phyloP scores from a whole-genome alignment of 768 basidiomycete species.

The Sarcodon aspratus region DNA sequence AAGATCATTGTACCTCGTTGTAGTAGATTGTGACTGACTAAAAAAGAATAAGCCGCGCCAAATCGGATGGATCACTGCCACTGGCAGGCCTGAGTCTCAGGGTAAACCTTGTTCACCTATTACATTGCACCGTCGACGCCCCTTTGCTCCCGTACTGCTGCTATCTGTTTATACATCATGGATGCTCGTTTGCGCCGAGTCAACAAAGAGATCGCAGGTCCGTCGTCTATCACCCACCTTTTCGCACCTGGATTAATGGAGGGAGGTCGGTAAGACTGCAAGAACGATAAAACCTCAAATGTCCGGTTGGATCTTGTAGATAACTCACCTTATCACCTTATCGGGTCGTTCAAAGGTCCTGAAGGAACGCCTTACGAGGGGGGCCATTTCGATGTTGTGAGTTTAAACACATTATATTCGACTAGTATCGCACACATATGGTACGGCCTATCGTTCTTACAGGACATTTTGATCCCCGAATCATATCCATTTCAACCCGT shows the following conservation, averaged over 20 bases:
- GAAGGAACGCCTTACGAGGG: constrained; percentile 91
- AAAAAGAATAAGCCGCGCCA: no score
- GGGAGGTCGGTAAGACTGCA: constrained; percentile 58
- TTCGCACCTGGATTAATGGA: not conserved
- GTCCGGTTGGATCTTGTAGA: constrained; percentile 84
- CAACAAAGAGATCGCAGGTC: constrained; percentile 89
- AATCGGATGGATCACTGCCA: no score
- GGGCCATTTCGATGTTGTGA: constrained; percentile 82
- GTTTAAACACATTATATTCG: constrained; percentile 16
- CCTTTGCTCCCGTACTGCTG: no score
- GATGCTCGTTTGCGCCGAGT: constrained; percentile 85
- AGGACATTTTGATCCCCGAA: constrained; percentile 92
- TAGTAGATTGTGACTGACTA: no score
- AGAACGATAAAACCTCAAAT: constrained; percentile 85
- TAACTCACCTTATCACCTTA: constrained; percentile 84
- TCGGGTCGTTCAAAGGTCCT: constrained; percentile 85
- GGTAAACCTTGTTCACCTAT: no score
- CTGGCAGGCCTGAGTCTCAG: no score
- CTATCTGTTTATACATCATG: constrained; percentile 26
- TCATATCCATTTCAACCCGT: constrained; percentile 89
- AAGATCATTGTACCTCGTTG: no score
- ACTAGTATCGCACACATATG: not conserved
- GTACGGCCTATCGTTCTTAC: constrained; percentile 1
- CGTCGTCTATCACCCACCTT: constrained; percentile 7
- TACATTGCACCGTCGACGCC: no score